phyloP scores from a whole-genome alignment of 768 basidiomycete species.

The Leccinellum rugosiceps region DNA sequence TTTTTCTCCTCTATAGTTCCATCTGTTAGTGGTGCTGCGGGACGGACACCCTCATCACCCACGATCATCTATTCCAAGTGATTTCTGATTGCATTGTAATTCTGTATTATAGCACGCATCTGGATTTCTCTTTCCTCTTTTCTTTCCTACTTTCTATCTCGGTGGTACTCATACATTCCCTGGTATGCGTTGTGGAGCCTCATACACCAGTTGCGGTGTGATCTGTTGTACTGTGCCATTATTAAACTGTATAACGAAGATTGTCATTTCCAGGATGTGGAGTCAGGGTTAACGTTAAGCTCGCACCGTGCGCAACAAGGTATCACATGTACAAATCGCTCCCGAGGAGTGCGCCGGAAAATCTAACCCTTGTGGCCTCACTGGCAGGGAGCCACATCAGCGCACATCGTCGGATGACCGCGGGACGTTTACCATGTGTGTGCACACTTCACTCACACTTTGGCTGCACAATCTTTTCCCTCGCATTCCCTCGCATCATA shows the following conservation, averaged over 20 bases:
- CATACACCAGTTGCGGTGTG: neutral
- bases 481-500: neutral
- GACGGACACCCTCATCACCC: neutral
- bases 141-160: neutral
- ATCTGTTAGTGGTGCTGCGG: constrained; percentile 5
- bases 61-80: neutral
- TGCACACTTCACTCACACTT: no score
- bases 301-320: neutral
- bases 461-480: neutral
- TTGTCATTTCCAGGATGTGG: neutral
- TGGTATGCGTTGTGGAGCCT: neutral
- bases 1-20: constrained; percentile 3
- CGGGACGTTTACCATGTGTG: neutral
- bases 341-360: neutral
- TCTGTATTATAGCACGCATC: constrained; percentile 9
- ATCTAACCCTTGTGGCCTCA: neutral
- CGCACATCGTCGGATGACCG: no score
- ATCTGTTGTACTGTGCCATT: neutral
- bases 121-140: neutral
- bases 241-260: neutral
- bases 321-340: neutral
- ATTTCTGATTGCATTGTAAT: neutral
- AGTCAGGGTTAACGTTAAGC: neutral
- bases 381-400: neutral
- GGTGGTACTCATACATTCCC: neutral